Percentiles rank a stretch among this genome's conserved stretches.
These are phyloP conservation scores for Thalassiosira allenii DNA, from an alignment of 352 stramenopile species.

Conservation along the genomic window DNA sequence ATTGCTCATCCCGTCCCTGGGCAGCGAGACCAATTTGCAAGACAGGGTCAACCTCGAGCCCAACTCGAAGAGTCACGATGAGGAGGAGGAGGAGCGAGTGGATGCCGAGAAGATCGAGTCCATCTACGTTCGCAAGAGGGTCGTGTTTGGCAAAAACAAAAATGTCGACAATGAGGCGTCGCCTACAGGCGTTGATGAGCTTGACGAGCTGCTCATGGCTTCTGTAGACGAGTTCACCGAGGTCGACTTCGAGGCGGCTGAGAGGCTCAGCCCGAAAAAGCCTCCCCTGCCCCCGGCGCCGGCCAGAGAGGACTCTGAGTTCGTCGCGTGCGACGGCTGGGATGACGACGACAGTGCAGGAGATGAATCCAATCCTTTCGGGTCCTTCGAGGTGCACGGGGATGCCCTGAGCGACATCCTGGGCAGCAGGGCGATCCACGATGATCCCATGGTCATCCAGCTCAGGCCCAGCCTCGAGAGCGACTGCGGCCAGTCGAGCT, in stretches of 20 bases:
- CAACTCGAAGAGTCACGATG: neutral
- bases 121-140: neutral
- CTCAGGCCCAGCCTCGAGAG: constrained; percentile 33
- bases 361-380: constrained; percentile 8
- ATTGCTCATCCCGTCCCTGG: neutral
- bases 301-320: constrained; percentile 11
- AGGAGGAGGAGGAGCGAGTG: neutral
- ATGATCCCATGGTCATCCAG: constrained; percentile 1
- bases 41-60: neutral
- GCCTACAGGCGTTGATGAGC: constrained; percentile 21
- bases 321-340: constrained; percentile 16
- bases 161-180: constrained; percentile 9
- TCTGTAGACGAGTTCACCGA: neutral
- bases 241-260: neutral
- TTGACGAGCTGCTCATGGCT: no score
- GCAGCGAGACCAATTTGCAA: neutral
- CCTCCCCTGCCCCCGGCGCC: neutral
- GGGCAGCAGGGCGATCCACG: neutral
- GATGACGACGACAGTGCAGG: neutral
- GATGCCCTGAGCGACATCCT: neutral
- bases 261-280: no score
- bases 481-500: constrained; percentile 27
- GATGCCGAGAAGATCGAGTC: neutral
- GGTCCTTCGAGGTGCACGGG: constrained; percentile 10
- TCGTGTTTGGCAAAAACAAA: neutral